Evolutionary conservation across 2,329 filamentous ascomycete genomes (phyloP), one percentile per base, ranked within the genome.

Genomic region (Penicillium psychrosexuale): DNA sequence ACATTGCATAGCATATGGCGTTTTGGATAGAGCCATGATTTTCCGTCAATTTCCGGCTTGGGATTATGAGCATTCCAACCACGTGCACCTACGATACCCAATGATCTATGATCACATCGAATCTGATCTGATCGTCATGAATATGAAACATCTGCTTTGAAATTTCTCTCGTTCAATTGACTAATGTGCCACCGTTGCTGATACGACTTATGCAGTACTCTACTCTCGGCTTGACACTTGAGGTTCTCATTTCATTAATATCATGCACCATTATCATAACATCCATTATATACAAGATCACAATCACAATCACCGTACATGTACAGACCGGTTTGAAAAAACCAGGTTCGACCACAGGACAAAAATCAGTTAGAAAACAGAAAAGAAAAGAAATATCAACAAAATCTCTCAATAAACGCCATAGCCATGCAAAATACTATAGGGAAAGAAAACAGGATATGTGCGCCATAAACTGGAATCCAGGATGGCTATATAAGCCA

Each of bases 241-340:
- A 48, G 8, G 17, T 30, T 28, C 19, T 47, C 24, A 22, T 45
- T 55, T 57, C 58, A 55, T 53, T 19, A 39, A 33, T 55, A 44
- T 61, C 59, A 50, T 57, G 40, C 39, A 53, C 56, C 58, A 51
- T 63, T 51, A 62, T 63, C 59, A 60, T 58, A 31, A 51, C 50
- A 51, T 56, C 46, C 53, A 47, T 55, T 51, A 53, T 54, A 37
- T 53, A 57, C 47, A 59, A 5, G 53, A 39, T 28, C 33, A 43
- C 22, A 24, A 34, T 45, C 43, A 33, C 11, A 45, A 45, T 9
- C 43, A 17, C 19, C 15, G 24, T 39, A 7, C 22, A 42, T 34
- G 33, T 53, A 48, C 50, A 53, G 13, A 45, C 27, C 11, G 13
- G 34, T 6, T 27, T 6, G 11, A 22, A n/a, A 22, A 30, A 46